Evolutionary conservation across 176 grass and related monocot species (phyloP), one percentile per base, ranked within the genome.

Genomic region (Avena insularis): DNA sequence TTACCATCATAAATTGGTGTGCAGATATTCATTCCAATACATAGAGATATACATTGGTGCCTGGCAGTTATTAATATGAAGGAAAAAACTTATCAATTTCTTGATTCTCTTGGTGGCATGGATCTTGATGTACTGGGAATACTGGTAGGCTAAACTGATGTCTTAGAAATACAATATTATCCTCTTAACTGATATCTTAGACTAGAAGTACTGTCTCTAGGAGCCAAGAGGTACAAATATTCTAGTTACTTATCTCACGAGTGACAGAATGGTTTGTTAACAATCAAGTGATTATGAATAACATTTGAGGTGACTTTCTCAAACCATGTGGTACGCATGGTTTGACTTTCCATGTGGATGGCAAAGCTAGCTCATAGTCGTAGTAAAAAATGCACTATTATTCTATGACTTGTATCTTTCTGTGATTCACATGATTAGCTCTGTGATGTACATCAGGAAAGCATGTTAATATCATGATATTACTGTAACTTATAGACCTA

Each of bases 21-120:
- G 66, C 88, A 98, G 93, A 96, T 98, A 47, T 96, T 98, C 87
- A 74, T 98, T 89, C 96, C 96, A 25, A 33, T 98, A 75, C 96
- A 98, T 82, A 91, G 80, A 90, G 51, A 57, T 71, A 45, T 64
- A 55, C 96, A 98, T 89, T 98, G 93, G 96, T 98, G 96, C 50
- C 79, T 98, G 66, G 90, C 76, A 40, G 68, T 98, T 74, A 91
- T 98, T 83, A 86, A 98, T 83, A 90, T 98, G 82, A 95, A 92
- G 77, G 75, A 90, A 77, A 92, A 61, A 86, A 91, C 70, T 40
- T 84, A 94, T 29, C 86, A 95, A 19, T 98, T 95, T 88, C 92
- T 98, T 82, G 96, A 98, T 90, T 94, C 96, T 82, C 71, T 95
- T 82, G 93, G 86, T 13, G 87, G 87, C 65, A 84, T 77, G 75